Evolutionary conservation across 805 yeast species (phyloP).

Genomic region (Saccharomyces paradoxus): DNA sequence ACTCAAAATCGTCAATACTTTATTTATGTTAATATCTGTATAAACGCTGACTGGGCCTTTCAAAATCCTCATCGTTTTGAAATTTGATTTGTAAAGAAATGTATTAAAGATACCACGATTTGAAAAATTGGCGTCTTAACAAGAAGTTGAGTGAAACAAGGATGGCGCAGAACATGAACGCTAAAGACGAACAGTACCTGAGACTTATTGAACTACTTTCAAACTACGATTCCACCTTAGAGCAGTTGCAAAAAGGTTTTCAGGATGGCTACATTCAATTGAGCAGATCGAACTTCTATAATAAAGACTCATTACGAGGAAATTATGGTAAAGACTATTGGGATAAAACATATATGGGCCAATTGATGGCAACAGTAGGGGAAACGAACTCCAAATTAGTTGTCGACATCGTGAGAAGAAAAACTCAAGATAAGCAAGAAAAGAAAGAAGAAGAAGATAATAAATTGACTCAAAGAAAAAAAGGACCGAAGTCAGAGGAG

Average conservation of each 20-base stretch:
- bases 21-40: background rate
- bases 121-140: background rate
- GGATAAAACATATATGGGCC: conserved; percentile 25
- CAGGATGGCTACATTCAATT: conserved; percentile 22
- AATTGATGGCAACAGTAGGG: conserved; percentile 1
- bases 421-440: background rate
- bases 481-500: background rate
- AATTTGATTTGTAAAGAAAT: background rate
- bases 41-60: background rate
- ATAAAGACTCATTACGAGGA: conserved; percentile 26
- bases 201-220: conserved; percentile 15
- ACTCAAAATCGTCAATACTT: background rate
- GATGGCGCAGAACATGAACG: background rate
- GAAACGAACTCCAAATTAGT: background rate
- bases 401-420: conserved; percentile 6
- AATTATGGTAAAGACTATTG: conserved; percentile 29
- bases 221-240: conserved; percentile 21
- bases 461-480: background rate
- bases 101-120: background rate
- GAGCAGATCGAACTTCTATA: conserved; percentile 27
- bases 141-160: background rate
- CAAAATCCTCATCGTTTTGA: background rate
- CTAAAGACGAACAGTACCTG: conserved; percentile 1
- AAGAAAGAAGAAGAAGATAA: conserved; percentile 1
- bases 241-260: conserved; percentile 21